Conservation (phyloP, 352 stramenopile species). For the Globisporangium cederbergense region DNA sequence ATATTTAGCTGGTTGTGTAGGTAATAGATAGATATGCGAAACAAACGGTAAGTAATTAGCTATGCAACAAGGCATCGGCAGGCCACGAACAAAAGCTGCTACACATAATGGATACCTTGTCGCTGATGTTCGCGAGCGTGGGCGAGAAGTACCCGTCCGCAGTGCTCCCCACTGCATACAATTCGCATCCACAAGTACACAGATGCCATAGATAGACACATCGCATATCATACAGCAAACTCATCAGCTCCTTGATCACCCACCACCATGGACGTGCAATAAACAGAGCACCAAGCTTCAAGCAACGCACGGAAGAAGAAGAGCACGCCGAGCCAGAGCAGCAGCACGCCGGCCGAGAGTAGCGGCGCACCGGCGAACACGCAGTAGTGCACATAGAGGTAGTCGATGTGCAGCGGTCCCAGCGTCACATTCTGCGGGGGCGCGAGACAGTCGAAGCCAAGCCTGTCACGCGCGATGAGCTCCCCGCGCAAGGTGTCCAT, state of each 20-base stretch:
- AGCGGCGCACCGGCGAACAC: conserved; percentile 39
- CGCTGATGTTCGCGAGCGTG: conserved; percentile 94
- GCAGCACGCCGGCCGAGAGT: conserved; percentile 46
- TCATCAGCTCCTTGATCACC: no score
- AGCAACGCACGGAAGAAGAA: conserved; percentile 77
- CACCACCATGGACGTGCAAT: no score
- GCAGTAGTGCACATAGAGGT: conserved; percentile 80
- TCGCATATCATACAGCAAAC: neutral
- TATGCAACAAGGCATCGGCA: neutral
- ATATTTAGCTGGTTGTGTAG: conserved; percentile 50
- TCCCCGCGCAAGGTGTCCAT: neutral
- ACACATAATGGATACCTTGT: conserved; percentile 52
- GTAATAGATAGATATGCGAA: neutral
- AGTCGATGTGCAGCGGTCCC: conserved; percentile 74
- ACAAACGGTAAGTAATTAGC: neutral
- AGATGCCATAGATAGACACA: neutral
- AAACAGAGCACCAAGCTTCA: no score
- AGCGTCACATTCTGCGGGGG: conserved; percentile 50
- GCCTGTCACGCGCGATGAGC: conserved; percentile 5
- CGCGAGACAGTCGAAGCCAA: conserved; percentile 11
- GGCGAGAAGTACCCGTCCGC: conserved; percentile 98
- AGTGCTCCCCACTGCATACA: conserved; percentile 88
- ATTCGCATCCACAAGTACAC: neutral
- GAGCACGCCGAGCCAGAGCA: conserved; percentile 66
- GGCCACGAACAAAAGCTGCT: no score